These are phyloP conservation scores for Hymenotorrendiella dingleyae DNA, from an alignment of 2,329 filamentous ascomycete genomes.

Conservation along the genomic window DNA sequence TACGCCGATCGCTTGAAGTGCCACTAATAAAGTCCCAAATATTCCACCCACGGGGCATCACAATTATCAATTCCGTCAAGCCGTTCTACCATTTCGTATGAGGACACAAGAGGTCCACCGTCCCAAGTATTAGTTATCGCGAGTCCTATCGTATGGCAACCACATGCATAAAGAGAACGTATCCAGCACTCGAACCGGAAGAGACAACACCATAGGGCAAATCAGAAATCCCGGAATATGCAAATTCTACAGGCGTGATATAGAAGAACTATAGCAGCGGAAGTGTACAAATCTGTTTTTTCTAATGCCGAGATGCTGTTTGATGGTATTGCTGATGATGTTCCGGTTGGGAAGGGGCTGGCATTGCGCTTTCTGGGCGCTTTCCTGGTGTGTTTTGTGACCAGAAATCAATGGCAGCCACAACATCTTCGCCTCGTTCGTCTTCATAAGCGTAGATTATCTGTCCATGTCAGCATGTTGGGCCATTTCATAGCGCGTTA, in stretches of 20 bases:
- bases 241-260: constrained; percentile 15
- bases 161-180: constrained; percentile 13
- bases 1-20: constrained; percentile 23
- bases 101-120: constrained; percentile 1
- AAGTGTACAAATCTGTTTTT: constrained; percentile 2
- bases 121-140: constrained; percentile 6
- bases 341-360: constrained; percentile 15
- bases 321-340: constrained; percentile 11
- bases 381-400: constrained; percentile 28
- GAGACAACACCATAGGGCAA: constrained; percentile 9
- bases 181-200: constrained; percentile 21
- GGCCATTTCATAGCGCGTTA: constrained; percentile 6
- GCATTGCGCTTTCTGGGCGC: constrained; percentile 28
- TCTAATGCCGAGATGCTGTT: constrained; percentile 25
- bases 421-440: constrained; percentile 85
- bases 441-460: constrained; percentile 98
- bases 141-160: not conserved
- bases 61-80: constrained; percentile 7
- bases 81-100: constrained; percentile 2
- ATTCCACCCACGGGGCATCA: constrained; percentile 13
- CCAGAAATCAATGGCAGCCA: constrained; percentile 97
- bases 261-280: constrained; percentile 12
- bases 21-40: constrained; percentile 12
- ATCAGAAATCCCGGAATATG: constrained; percentile 13
- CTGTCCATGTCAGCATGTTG: constrained; percentile 42